Conservation (phyloP, 2,329 filamentous ascomycete genomes). For the Raffaelea deltoideospora region DNA sequence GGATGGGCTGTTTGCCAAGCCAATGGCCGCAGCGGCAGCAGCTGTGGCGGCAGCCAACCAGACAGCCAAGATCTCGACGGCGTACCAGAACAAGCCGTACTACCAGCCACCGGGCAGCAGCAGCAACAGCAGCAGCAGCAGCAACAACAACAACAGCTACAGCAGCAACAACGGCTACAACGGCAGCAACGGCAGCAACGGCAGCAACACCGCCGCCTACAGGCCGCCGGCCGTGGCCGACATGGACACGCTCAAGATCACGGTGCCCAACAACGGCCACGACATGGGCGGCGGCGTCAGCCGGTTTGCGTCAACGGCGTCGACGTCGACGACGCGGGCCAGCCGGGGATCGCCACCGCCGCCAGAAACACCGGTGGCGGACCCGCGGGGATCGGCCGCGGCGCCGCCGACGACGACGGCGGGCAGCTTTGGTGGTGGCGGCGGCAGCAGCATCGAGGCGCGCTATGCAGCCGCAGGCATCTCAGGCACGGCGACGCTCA, state of each 20-base stretch:
- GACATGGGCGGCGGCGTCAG: conserved; percentile 31
- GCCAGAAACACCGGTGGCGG: conserved; percentile 76
- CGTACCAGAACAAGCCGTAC: conserved; percentile 42
- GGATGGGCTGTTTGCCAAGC: conserved; percentile 65
- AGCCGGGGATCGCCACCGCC: conserved; percentile 87
- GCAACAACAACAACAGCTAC: not conserved
- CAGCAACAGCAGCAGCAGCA: conserved; percentile 1
- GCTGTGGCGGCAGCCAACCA: conserved; percentile 13
- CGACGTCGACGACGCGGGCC: conserved; percentile 82
- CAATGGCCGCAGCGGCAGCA: conserved; percentile 24
- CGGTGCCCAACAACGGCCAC: conserved; percentile 16
- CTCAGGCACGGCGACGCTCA: conserved; percentile 70
- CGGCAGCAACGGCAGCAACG: not conserved
- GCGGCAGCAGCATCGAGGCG: conserved; percentile 72
- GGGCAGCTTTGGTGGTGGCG: too few species aligned
- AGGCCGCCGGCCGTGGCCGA: conserved; percentile 1
- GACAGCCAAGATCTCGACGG: conserved; percentile 22
- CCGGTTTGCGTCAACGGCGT: conserved; percentile 66
- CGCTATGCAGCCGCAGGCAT: conserved; percentile 86
- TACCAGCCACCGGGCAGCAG: conserved; percentile 39
- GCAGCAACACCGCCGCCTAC: not conserved
- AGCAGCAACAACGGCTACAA: too few species aligned
- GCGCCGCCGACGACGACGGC: too few species aligned
- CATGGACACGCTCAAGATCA: conserved; percentile 20
- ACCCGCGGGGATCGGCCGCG: too few species aligned